Conservation (phyloP, 768 basidiomycete species). For the Cantharellus cinnabarinus region DNA sequence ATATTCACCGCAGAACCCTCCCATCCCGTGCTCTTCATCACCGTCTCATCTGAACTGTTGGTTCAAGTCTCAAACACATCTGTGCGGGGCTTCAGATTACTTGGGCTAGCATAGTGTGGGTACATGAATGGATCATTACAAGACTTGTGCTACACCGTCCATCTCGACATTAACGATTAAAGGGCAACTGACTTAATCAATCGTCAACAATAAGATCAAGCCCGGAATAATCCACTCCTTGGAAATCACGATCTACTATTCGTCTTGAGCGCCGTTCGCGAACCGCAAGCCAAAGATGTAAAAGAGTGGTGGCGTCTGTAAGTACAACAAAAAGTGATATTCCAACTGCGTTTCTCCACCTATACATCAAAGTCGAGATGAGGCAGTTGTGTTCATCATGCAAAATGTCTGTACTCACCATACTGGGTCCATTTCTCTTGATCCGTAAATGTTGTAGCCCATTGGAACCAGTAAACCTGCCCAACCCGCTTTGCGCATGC, state of each 20-base stretch:
- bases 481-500: background rate
- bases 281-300: background rate
- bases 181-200: background rate
- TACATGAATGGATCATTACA: background rate
- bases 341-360: constrained; percentile 12
- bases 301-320: constrained; percentile 7
- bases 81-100: background rate
- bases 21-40: too few species aligned
- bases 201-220: constrained; percentile 4
- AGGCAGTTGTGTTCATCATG: background rate
- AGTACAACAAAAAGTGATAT: constrained; percentile 9
- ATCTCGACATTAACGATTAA: background rate
- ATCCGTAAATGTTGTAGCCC: background rate
- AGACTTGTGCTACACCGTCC: background rate
- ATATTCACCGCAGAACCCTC: too few species aligned
- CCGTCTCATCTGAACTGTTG: too few species aligned
- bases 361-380: background rate
- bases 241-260: constrained; percentile 1
- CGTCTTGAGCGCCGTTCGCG: background rate
- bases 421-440: constrained; percentile 11
- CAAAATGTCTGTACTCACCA: constrained; percentile 5
- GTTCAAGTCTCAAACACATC: too few species aligned
- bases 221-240: background rate
- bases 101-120: background rate
- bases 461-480: background rate